Percentiles rank a stretch among this genome's conserved stretches.
Evolutionary conservation across 1,139 yeast genomes (phyloP).

Genomic region (Blastobotrys arbuscula): DNA sequence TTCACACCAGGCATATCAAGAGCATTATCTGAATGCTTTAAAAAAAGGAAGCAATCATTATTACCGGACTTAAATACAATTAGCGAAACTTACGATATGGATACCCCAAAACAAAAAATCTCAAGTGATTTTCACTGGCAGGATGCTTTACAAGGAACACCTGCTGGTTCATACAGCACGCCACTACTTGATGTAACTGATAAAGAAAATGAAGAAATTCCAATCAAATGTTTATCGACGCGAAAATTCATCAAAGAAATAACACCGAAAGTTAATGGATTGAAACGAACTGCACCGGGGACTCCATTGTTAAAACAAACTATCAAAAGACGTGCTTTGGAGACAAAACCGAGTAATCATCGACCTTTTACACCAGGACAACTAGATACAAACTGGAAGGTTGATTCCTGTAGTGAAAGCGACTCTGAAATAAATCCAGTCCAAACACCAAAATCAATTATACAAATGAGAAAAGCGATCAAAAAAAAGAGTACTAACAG

Average conservation of each 20-base stretch:
- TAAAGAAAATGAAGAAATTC: slow-evolving; percentile 5
- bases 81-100: neutral
- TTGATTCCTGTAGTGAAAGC: neutral
- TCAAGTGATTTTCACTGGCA: slow-evolving; percentile 6
- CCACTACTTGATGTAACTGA: neutral
- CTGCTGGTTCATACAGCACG: neutral
- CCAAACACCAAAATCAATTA: slow-evolving; percentile 5
- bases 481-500: neutral
- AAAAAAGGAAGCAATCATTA: slow-evolving; percentile 18
- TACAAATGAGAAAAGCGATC: slow-evolving; percentile 7
- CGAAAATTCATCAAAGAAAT: slow-evolving; percentile 1
- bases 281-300: slow-evolving; percentile 20
- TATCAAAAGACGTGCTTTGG: slow-evolving; percentile 15
- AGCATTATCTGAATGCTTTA: slow-evolving; percentile 24
- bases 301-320: slow-evolving; percentile 18
- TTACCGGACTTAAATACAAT: slow-evolving; percentile 12
- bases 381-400: neutral
- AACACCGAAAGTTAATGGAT: slow-evolving; percentile 2
- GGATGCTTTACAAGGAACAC: slow-evolving; percentile 4
- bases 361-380: slow-evolving; percentile 4
- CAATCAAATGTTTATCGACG: neutral
- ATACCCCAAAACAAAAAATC: slow-evolving; percentile 6
- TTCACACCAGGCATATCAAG: slow-evolving; percentile 24
- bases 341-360: slow-evolving; percentile 7
- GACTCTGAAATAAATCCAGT: neutral